Base-by-base conservation (phyloP, 495 filamentous ascomycete genomes). In the Penicillium taxi region DNA sequence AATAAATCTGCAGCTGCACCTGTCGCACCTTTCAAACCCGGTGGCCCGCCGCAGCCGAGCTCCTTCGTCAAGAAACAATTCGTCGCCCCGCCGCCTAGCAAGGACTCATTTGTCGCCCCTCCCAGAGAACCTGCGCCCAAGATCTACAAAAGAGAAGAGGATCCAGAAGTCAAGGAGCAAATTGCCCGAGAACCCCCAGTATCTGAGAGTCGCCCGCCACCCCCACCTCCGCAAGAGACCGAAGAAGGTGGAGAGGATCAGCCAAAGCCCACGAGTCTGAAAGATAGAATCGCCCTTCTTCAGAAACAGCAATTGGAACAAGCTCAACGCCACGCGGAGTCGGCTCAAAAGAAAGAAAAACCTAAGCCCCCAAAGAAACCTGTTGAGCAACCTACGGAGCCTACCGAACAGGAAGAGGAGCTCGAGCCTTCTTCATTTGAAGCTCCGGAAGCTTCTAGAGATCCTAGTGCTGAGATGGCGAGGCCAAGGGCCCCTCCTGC, bases 41-140 rank as follows among this genome's bases (percentile, higher is more conserved):
- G 75, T 42, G 74, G 75, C 35, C 54, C 69, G 28, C 67, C 75
- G 17, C 69, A 74, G 28, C 70, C 74, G 8, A 66, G 67, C 32
- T 72, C 74, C 40, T 96, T 96, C 47, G 78, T 96, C 57, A 96
- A 93, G 70, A 96, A 96, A 60, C 87, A 91, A n/a, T 98, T 96
- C 50, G 91, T 98, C 40, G 82, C 91, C 1, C 87, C 93, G 20
- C 91, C 91, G 35, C 91, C 91, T 5, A 94, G 86, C 58, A 84
- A 88, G 45, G 81, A 96, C 70, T 81, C 93, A 2, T 98, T 86
- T 50, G 75, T 96, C 1, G 82, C 91, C 23, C 78, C 80, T 4
- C 77, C 79, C 26, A 67, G 72, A 14, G 76, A 80, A 22, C 71
- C 76, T 17, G 77, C 78, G 12, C 74, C 80, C 19, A 91, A 81